Evolutionary conservation across 1,284 basidiomycete genomes (phyloP).

Genomic region (Fistulina hepatica): DNA sequence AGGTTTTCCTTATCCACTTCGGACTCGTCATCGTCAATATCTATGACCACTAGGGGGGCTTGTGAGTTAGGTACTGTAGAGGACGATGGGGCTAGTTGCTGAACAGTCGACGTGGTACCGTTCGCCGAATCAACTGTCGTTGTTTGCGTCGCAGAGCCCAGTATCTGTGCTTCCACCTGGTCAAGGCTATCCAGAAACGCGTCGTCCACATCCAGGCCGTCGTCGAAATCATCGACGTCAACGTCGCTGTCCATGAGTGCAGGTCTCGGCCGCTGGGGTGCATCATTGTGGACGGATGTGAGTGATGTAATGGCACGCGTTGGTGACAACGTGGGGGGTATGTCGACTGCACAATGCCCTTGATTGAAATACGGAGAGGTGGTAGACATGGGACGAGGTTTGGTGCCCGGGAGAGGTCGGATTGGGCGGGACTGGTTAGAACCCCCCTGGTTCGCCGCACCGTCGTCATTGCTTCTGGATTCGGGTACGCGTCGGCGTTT

Average conservation of each 20-base stretch:
- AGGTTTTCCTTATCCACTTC: conserved; percentile 55
- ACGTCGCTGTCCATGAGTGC: background rate
- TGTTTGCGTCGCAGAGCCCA: conserved; percentile 9
- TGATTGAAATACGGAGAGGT: background rate
- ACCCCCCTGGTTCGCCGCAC: conserved; percentile 6
- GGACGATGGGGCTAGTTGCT: conserved; percentile 3
- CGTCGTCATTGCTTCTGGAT: conserved; percentile 6
- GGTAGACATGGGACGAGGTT: background rate
- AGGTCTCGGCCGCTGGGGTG: background rate
- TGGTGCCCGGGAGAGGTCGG: background rate
- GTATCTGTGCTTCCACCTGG: conserved; percentile 25
- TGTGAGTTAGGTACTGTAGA: too few species aligned
- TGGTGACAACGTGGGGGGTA: background rate
- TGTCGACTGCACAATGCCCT: background rate
- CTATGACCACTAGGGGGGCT: conserved; percentile 23
- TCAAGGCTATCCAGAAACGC: conserved; percentile 28
- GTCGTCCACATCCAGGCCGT: conserved; percentile 28
- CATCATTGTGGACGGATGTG: background rate
- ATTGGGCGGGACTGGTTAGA: conserved; percentile 8
- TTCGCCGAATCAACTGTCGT: conserved; percentile 5
- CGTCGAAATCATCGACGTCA: conserved; percentile 12
- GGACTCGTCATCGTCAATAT: conserved; percentile 33
- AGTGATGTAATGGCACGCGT: background rate
- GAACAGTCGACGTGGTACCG: conserved; percentile 4
- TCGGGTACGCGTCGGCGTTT: conserved; percentile 26